Conservation (phyloP, 139 green algal species). For the Chlamydomonas sp. region DNA sequence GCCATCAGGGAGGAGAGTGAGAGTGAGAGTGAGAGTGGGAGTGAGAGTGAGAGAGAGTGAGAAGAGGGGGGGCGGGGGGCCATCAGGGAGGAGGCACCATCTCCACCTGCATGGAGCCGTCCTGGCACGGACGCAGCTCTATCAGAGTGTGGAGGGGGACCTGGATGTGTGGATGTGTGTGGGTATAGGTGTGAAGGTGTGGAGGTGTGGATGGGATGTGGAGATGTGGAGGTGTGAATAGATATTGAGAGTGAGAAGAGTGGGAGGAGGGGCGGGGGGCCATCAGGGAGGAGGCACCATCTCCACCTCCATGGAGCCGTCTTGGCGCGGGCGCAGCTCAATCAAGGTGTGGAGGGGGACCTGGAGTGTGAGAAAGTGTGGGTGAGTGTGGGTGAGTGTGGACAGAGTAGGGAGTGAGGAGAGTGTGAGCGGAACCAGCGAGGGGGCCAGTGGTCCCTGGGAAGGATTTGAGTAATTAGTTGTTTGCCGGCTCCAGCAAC, state of each 20-base stretch:
- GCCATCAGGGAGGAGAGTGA: not conserved
- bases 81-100: constrained; percentile 2
- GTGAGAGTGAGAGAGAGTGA: not conserved
- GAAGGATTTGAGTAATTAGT: too few species aligned
- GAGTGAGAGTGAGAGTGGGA: too few species aligned
- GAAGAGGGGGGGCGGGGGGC: not conserved
- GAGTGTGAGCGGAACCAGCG: not conserved
- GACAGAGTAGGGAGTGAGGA: not conserved
- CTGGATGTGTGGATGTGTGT: constrained; percentile 35
- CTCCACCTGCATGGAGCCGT: constrained; percentile 75
- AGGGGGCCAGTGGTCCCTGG: too few species aligned
- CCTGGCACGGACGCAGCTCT: constrained; percentile 63
- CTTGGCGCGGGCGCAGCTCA: constrained; percentile 61
- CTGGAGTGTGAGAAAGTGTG: constrained; percentile 27
- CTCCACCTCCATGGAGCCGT: constrained; percentile 72
- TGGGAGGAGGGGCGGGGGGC: not conserved
- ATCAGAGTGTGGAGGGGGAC: constrained; percentile 85
- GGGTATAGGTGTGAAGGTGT: not conserved
- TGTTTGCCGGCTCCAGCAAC: too few species aligned
- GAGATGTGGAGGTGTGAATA: not conserved
- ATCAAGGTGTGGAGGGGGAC: constrained; percentile 85
- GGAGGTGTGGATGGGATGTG: not conserved
- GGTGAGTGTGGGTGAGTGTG: not conserved
- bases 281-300: not conserved
- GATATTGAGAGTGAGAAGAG: not conserved